These are phyloP conservation scores for Russula virescens DNA, from an alignment of 768 basidiomycete species.

Conservation along the genomic window DNA sequence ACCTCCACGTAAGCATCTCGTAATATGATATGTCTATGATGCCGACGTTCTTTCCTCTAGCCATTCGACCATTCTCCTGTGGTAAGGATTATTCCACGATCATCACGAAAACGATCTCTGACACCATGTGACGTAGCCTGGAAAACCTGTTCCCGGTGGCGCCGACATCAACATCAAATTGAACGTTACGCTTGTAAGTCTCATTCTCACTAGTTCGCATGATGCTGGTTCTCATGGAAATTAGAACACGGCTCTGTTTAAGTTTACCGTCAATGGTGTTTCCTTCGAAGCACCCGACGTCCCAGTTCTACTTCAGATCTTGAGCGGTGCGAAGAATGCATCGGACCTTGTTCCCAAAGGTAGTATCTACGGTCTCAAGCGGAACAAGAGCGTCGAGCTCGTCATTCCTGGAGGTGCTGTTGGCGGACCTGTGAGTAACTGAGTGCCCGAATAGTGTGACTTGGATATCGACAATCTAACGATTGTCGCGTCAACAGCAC, in stretches of 20 bases:
- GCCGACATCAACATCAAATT: slow-evolving; percentile 18
- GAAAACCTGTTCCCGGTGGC: not conserved
- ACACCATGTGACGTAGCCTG: slow-evolving; percentile 10
- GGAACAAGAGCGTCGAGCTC: slow-evolving; percentile 14
- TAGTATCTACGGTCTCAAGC: slow-evolving; percentile 10
- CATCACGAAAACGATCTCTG: not conserved
- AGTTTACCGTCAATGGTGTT: not conserved
- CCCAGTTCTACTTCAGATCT: no score
- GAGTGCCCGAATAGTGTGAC: no score
- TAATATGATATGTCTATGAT: no score
- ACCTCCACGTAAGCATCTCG: no score
- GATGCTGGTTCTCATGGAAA: not conserved
- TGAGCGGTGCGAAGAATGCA: not conserved
- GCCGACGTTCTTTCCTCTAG: no score
- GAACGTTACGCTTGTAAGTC: slow-evolving; percentile 21
- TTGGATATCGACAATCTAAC: not conserved
- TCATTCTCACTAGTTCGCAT: not conserved
- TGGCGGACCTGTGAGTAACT: slow-evolving; percentile 1
- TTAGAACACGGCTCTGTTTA: not conserved
- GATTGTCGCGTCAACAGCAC: no score
- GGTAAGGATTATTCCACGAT: no score
- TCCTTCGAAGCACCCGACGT: not conserved
- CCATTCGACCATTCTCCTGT: no score
- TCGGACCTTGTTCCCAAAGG: slow-evolving; percentile 7
- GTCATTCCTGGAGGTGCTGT: not conserved